Base-by-base conservation (phyloP, 768 basidiomycete genomes). In the Suillus brevipes region DNA sequence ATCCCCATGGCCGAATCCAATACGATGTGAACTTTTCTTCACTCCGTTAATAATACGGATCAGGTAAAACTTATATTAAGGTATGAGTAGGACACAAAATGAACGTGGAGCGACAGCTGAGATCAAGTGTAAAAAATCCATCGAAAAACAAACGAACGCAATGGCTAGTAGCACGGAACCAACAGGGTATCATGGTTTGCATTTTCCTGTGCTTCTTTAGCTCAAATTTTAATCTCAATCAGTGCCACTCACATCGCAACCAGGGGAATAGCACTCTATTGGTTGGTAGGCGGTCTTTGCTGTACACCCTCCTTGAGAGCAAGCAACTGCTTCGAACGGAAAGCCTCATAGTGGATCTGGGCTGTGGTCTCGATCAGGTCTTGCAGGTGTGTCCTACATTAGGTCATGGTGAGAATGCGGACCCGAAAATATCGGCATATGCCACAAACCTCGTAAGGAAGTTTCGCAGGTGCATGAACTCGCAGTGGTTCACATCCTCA, bases 341-440 rank as follows among this genome's bases (percentile, higher is more conserved):
- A 99, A 10, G 96, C 95, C 83, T 99, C 97, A 77, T 99, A 99
- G 81, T 99, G 97, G 77, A 97, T 97, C 78, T 96, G 93, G 13
- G 97, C 95, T 12, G 97, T 99, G 63, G 97, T 97, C 84, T 99
- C 97, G 75, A 99, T 99, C 75, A 99, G 81, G 74, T 99, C 97
- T 78, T 99, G 97, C 74, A 99, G 78, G 80, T 99, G 97, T 37
- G 97, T 97, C 79, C 96, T 92, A 66, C 52, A 60, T 43, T 43
- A 34, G 36, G n/a, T 16, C 16, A 4, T 6, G 10, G 57, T 59
- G 38, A 59, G 57, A 20, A 57, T 18, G 25, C 6, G 53, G 57
- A 6, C 16, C 57, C 38, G 38, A 1, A 18, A 47, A 34, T 43
- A 20, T 36, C 9, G 16, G 16, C 57, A 10, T 25, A 4, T 12